Evolutionary conservation across 768 basidiomycete genomes (phyloP).

Genomic region (Kwoniella dendrophila): DNA sequence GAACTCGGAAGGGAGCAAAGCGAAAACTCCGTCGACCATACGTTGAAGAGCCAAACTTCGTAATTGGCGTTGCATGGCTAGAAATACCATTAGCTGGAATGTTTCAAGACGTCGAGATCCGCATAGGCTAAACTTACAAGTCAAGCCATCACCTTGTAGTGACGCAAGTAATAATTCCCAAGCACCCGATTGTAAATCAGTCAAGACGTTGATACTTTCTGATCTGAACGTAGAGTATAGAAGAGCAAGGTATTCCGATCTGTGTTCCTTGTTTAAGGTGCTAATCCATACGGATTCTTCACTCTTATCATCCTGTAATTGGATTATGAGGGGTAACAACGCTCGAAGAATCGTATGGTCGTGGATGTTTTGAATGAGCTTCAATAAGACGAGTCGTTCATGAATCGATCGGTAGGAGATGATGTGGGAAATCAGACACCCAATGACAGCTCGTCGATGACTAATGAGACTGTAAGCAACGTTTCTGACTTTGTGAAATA

Average conservation of each 20-base stretch:
- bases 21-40: slow-evolving; percentile 61
- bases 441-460: slow-evolving; percentile 68
- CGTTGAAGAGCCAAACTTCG: slow-evolving; percentile 24
- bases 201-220: slow-evolving; percentile 20
- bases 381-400: slow-evolving; percentile 65
- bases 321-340: slow-evolving; percentile 65
- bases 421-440: slow-evolving; percentile 79
- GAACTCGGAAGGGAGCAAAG: slow-evolving; percentile 61
- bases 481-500: no score
- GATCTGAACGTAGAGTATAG: slow-evolving; percentile 28
- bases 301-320: slow-evolving; percentile 17
- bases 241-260: slow-evolving; percentile 23
- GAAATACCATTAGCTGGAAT: not conserved
- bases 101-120: not conserved
- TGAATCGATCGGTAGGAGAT: slow-evolving; percentile 62
- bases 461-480: slow-evolving; percentile 47
- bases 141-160: not conserved
- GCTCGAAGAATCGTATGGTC: slow-evolving; percentile 63
- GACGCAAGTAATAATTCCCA: slow-evolving; percentile 38
- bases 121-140: not conserved
- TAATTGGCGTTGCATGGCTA: slow-evolving; percentile 13
- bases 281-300: slow-evolving; percentile 32
- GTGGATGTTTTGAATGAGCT: slow-evolving; percentile 59
- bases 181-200: slow-evolving; percentile 31
- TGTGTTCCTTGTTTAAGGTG: slow-evolving; percentile 4